A percentile compares a stretch with the other conserved stretches of the same genome.
Conservation (phyloP, 148 eudicot species). For the Oxyria digyna region DNA sequence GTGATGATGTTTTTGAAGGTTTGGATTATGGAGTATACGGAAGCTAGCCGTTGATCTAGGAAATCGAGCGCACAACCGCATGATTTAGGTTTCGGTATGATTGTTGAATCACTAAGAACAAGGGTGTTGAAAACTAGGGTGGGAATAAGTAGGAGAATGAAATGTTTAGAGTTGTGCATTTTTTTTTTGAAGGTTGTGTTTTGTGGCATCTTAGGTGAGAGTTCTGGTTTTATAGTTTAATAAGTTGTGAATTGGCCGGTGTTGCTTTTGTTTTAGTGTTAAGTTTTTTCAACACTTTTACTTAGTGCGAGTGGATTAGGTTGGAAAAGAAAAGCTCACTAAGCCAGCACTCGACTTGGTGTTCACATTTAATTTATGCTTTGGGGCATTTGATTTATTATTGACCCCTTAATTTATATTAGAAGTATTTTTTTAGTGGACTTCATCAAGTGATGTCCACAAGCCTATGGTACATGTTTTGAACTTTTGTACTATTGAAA, state of each 20-base stretch:
- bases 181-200: not conserved
- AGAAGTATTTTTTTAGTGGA: not conserved
- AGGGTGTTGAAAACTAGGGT: not conserved
- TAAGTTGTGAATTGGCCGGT: not conserved
- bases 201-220: not conserved
- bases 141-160: conserved; percentile 11
- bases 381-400: not conserved
- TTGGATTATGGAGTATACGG: conserved; percentile 58
- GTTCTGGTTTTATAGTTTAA: not conserved
- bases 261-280: not conserved
- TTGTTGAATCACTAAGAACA: not conserved
- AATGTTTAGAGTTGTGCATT: not conserved
- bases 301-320: conserved; percentile 2
- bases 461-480: not conserved
- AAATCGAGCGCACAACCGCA: conserved; percentile 22
- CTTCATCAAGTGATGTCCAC: not conserved
- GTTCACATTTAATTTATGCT: not conserved
- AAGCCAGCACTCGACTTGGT: not conserved
- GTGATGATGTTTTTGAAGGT: conserved; percentile 46
- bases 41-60: conserved; percentile 37
- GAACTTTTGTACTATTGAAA: no score
- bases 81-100: no score
- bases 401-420: not conserved
- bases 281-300: not conserved
- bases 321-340: not conserved